Base-by-base conservation (phyloP, 2,329 filamentous ascomycete species). In the Ophiostoma tasmaniense region DNA sequence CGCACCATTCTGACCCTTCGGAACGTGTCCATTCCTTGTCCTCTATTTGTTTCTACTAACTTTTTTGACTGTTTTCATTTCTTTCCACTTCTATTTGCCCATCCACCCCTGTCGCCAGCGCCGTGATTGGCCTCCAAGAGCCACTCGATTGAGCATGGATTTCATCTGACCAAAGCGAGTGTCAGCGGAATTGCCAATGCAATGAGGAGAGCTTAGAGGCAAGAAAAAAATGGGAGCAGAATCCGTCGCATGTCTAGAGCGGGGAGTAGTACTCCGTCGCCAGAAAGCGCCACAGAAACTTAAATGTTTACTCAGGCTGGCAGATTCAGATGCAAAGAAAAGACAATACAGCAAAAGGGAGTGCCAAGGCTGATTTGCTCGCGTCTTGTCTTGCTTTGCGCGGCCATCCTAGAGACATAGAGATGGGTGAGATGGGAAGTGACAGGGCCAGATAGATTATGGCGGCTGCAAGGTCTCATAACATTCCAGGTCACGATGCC, bases 181-280 rank as follows among this genome's bases (percentile, higher is more conserved):
- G 72, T 73, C 70, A 73, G 72, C 71, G 20, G 66, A 71, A 71
- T 69, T 70, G 64, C 11, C 17, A 55, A 62, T 42, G 35, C 33
- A 33, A 10, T 64, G 37, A 52, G 39, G 22, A 33, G 17, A 64
- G 8, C 33, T 62, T 17, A 8, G 42, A 45, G 42, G 42, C 42
- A 45, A 8, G 17, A 7, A 45, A 45, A 45, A 45, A 5, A 20
- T 45, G 14, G 6, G 42, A 45, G 42, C 2, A 20, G 6, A n/a
- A 28, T 22, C 7, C 22, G 17, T 45, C 42, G 42, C 42, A 45
- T n/a, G 6, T 55, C 50, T 28, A 25, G 52, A 59, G 11, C 25
- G 25, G 25, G 55, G 55, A 30, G 25, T 25, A 20, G 55, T 61
- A 30, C 55, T 22, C 28, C 13, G 17, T n/a, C 6, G 28, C 17